Evolutionary conservation across 140 eudicot genomes (phyloP).

Genomic region (Ambrosia hybrid): DNA sequence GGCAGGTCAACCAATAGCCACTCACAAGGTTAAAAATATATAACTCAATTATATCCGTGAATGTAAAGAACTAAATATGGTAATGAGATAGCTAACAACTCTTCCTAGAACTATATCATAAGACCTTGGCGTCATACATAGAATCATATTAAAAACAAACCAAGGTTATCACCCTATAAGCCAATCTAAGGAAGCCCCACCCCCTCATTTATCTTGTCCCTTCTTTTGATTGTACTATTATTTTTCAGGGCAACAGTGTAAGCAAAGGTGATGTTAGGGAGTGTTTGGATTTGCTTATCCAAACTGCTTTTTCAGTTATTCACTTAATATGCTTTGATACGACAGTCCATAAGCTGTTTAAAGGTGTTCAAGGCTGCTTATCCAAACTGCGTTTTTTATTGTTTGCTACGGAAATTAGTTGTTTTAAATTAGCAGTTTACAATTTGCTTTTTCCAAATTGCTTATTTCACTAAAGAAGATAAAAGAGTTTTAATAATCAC

Average conservation of each 20-base stretch:
- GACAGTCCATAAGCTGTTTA: no score
- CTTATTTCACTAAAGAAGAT: background rate
- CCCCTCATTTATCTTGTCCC: background rate
- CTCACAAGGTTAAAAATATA: background rate
- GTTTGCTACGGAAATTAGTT: no score
- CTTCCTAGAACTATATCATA: background rate
- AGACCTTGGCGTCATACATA: background rate
- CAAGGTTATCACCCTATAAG: background rate
- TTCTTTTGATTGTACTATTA: no score
- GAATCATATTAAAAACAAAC: background rate
- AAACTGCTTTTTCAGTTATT: no score
- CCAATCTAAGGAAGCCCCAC: background rate
- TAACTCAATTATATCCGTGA: background rate
- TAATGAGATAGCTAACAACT: background rate
- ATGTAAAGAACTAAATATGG: background rate
- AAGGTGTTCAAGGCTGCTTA: no score
- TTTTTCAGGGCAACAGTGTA: no score
- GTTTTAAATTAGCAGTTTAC: no score
- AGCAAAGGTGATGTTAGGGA: no score
- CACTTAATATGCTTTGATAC: no score
- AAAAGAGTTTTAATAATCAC: background rate
- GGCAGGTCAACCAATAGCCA: background rate
- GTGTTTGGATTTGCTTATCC: no score
- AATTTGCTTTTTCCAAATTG: background rate
- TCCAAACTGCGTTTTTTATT: no score